Conservation (phyloP, 305 asterid species). For the Plantago coronopus region DNA sequence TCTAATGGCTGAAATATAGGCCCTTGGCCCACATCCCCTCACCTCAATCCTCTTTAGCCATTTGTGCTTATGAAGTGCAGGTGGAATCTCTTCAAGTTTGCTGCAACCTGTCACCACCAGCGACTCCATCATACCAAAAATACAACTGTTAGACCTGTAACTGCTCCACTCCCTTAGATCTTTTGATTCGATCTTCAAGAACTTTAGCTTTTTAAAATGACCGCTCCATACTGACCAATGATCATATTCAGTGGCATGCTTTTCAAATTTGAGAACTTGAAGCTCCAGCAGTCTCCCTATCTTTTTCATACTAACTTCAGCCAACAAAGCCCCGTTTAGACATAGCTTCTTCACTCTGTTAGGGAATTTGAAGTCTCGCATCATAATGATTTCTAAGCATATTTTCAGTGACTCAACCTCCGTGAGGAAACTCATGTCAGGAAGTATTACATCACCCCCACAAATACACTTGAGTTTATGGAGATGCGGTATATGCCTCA, state of each 20-base stretch:
- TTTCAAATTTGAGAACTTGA: slow-evolving; percentile 28
- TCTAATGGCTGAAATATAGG: background rate
- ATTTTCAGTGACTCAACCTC: slow-evolving; percentile 7
- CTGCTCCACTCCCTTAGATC: slow-evolving; percentile 16
- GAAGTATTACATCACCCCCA: background rate
- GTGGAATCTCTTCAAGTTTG: slow-evolving; percentile 17
- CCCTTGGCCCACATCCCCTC: background rate
- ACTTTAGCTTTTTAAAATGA: slow-evolving; percentile 24
- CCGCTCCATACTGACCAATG: too few relatives aligned
- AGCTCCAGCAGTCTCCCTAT: slow-evolving; percentile 25
- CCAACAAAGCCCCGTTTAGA: slow-evolving; percentile 13
- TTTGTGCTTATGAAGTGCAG: background rate
- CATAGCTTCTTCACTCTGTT: slow-evolving; percentile 23
- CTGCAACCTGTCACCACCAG: slow-evolving; percentile 4
- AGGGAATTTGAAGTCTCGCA: slow-evolving; percentile 16
- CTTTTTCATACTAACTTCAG: slow-evolving; percentile 4
- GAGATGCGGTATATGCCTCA: slow-evolving; percentile 14
- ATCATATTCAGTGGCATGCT: too few relatives aligned
- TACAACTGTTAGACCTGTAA: background rate
- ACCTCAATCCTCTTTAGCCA: slow-evolving; percentile 24
- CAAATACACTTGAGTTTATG: slow-evolving; percentile 1
- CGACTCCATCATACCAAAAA: slow-evolving; percentile 18
- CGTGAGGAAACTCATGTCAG: background rate
- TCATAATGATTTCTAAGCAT: background rate
- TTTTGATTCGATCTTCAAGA: slow-evolving; percentile 17